Base-by-base conservation (phyloP, 257 asterid species). In the Echium plantagineum region DNA sequence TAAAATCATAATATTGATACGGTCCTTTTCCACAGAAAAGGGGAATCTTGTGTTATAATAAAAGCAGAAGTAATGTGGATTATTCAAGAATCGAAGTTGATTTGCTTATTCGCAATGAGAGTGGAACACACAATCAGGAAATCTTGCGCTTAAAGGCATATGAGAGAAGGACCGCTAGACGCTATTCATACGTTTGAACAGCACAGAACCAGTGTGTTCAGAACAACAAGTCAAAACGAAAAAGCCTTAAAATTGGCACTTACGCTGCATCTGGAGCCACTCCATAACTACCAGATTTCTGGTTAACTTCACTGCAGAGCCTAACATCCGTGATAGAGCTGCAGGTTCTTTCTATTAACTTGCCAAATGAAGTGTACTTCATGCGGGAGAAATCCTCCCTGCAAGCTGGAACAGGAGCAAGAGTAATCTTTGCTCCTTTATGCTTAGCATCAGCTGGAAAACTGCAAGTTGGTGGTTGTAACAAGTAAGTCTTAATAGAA, bases 231-330 rank as follows among this genome's bases (percentile, higher is more conserved):
- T n/a, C 55, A 31, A 20, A 58, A 69, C 63, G 22, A 55, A 24
- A 46, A 21, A 63, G 59, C 7, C 6, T 24, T 15, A 56, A 9
- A 6, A 30, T 31, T 74, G 69, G 31, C 38, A 71, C 82, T 80
- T 83, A 93, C 98, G 95, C 97, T 72, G 98, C 98, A 83, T 93
- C 98, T 57, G 98, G 98, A n/a, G 98, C 98, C 71, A 93, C 97
- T 66, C 97, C 96, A 76, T 72, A 69, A 77, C 66, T 84, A 68
- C 91, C 96, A 59, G 85, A 59, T 67, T 77, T 84, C 72, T 80
- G 94, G 75, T 81, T 94, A 9, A 81, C 66, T 75, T 89, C 98
- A 30, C 96, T 84, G 75, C 83, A 89, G 60, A 93, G 91, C 31
- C 98, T 79, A 71, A 93, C 98, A 76, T 86, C 78, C 82, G 71